Evolutionary conservation across 2,329 filamentous ascomycete species (phyloP).

Genomic region (Diaporthe nobilis): DNA sequence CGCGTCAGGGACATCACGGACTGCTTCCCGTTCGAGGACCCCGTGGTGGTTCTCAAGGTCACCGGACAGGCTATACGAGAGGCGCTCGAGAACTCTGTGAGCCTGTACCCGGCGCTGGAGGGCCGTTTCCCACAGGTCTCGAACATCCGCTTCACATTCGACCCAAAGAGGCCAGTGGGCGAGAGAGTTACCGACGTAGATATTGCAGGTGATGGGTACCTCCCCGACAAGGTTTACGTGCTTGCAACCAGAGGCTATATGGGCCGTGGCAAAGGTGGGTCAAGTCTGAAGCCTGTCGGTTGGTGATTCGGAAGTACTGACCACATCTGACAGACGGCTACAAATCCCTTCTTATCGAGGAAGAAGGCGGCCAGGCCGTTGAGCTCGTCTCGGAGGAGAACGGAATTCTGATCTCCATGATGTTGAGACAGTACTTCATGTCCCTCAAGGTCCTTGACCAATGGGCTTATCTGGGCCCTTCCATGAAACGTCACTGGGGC

Average conservation of each 20-base stretch:
- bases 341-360: slow-evolving; percentile 79
- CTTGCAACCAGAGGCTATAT: slow-evolving; percentile 90
- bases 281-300: not conserved
- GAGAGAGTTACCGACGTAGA: slow-evolving; percentile 74
- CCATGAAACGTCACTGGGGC: slow-evolving; percentile 75
- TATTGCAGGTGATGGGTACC: slow-evolving; percentile 73
- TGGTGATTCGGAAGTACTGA: not conserved
- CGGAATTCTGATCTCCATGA: slow-evolving; percentile 86
- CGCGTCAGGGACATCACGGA: slow-evolving; percentile 86
- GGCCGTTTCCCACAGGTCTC: slow-evolving; percentile 82
- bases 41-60: slow-evolving; percentile 82
- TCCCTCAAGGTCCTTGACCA: slow-evolving; percentile 83
- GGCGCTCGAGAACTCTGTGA: slow-evolving; percentile 89
- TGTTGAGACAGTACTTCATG: slow-evolving; percentile 93
- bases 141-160: slow-evolving; percentile 82
- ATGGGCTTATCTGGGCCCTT: slow-evolving; percentile 80
- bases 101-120: slow-evolving; percentile 85
- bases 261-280: slow-evolving; percentile 79
- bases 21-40: slow-evolving; percentile 94
- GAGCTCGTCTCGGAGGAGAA: slow-evolving; percentile 89
- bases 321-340: slow-evolving; percentile 75
- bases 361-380: slow-evolving; percentile 81
- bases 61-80: slow-evolving; percentile 80
- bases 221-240: slow-evolving; percentile 75
- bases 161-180: slow-evolving; percentile 72